Percentiles rank a stretch among this genome's conserved stretches.
Evolutionary conservation across 768 basidiomycete species (phyloP).

Genomic region (Boletus patriciae): DNA sequence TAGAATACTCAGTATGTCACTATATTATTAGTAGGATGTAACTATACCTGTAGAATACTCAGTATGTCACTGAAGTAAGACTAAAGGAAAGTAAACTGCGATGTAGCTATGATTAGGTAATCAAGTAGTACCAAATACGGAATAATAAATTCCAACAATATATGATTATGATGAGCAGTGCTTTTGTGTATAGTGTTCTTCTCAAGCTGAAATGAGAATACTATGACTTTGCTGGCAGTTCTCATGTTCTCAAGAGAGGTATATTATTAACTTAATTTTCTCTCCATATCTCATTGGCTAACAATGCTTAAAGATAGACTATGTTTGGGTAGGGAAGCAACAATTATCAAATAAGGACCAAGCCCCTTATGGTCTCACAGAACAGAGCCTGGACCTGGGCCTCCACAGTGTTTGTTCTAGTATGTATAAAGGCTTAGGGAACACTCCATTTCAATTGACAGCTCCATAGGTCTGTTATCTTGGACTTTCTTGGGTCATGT

Average conservation of each 20-base stretch:
- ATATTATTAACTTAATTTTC: background rate
- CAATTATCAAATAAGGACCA: no score
- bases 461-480: background rate
- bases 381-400: conserved; percentile 8
- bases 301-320: conserved; percentile 8
- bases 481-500: conserved; percentile 5
- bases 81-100: no score
- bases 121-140: no score
- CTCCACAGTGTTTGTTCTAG: conserved; percentile 10
- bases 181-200: no score
- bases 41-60: no score
- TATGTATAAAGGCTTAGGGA: background rate
- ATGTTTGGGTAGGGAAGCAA: conserved; percentile 15
- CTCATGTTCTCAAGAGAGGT: conserved; percentile 10
- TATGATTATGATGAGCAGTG: no score
- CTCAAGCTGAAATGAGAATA: background rate
- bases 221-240: background rate
- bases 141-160: no score
- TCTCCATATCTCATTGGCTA: background rate
- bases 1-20: no score
- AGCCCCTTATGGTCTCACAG: background rate
- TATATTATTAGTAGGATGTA: no score
- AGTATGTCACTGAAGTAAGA: no score
- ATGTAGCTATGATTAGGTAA: no score
- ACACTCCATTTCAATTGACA: background rate